phyloP scores from a whole-genome alignment of 768 basidiomycete species.

The Baorangia bicolor region DNA sequence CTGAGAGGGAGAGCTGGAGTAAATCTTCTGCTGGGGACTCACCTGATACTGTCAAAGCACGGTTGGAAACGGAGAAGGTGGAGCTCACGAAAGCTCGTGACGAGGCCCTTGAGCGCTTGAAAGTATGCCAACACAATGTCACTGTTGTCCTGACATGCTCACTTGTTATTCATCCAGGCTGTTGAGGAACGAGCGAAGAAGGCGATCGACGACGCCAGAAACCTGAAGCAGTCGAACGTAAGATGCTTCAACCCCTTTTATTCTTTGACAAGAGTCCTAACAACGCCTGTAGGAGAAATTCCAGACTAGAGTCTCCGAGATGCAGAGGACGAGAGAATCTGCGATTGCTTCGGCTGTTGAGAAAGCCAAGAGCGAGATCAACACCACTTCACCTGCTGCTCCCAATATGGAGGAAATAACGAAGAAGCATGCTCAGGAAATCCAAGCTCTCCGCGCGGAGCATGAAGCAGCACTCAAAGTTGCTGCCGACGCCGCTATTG shows the following conservation, averaged over 20 bases:
- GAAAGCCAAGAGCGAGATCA: conserved; percentile 50
- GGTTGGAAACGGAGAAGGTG: conserved; percentile 61
- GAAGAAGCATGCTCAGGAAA: conserved; percentile 59
- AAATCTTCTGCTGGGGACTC: conserved; percentile 22
- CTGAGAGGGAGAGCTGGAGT: conserved; percentile 50
- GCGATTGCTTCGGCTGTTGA: conserved; percentile 58
- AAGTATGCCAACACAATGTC: conserved; percentile 39
- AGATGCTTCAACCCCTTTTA: neutral
- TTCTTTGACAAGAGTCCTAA: conserved; percentile 1
- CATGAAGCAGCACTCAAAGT: conserved; percentile 54
- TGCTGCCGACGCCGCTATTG: conserved; percentile 49
- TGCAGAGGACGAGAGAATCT: conserved; percentile 51
- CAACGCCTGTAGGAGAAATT: conserved; percentile 54
- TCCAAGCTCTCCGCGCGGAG: conserved; percentile 53
- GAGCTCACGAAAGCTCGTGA: conserved; percentile 57
- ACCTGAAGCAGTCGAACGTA: conserved; percentile 35
- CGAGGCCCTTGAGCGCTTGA: conserved; percentile 57
- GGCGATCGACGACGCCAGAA: conserved; percentile 43
- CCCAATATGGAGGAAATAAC: conserved; percentile 38
- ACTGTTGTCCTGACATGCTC: neutral
- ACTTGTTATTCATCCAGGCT: conserved; percentile 26
- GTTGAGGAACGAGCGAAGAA: conserved; percentile 46
- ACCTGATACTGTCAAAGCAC: conserved; percentile 34
- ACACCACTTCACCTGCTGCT: conserved; percentile 18
- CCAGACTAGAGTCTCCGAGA: conserved; percentile 49